Evolutionary conservation across 768 basidiomycete genomes (phyloP), one percentile per base, ranked within the genome.

Genomic region (Termitomyces sp.): DNA sequence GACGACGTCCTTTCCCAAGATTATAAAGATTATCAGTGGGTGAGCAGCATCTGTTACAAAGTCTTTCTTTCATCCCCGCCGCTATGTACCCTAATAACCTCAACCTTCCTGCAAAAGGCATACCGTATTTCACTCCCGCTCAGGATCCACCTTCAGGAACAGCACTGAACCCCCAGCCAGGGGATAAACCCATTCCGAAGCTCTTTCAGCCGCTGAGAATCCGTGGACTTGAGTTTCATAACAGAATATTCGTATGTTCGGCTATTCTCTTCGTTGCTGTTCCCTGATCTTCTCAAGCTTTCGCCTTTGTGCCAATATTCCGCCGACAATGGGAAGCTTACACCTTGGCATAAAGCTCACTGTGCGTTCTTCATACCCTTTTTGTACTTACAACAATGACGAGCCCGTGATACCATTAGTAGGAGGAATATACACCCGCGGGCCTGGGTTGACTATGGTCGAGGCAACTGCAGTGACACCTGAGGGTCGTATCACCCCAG

Each of bases 381-480:
- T 57, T 66, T 67, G 29, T 55, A 34, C 20, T 15, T 13, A 10
- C 16, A 37, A 46, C 28, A 28, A 31, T 36, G 28, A 52, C 20
- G 20, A 5, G 7, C 42, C 34, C 61, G 54, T 33, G 20, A 9
- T 54, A 34, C 54, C 56, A 10, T 45, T 31, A 84, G 83, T 83
- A 46, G 79, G 80, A 0, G 80, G 80, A 3, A 81, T 85, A 51
- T 64, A 81, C 49, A 77, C 74, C 5, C 80, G 82, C 15, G 75
- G 75, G 4, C 81, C 87, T 0, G 86, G 84, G 0, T 71, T 83
- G 1, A 77, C 85, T 55, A 74, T 84, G 45, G 70, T 87, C 24
- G 90, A 92, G 70, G 88, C 87, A 1, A 82, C 84, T 0, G 82
- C 83, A 9, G 81, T 88, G n/a, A 63, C 74, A 7, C 77, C 81